Evolutionary conservation across 371 early-diverging fungal species (phyloP), one percentile per base, ranked within the genome.

Genomic region (Mucor mucedo): DNA sequence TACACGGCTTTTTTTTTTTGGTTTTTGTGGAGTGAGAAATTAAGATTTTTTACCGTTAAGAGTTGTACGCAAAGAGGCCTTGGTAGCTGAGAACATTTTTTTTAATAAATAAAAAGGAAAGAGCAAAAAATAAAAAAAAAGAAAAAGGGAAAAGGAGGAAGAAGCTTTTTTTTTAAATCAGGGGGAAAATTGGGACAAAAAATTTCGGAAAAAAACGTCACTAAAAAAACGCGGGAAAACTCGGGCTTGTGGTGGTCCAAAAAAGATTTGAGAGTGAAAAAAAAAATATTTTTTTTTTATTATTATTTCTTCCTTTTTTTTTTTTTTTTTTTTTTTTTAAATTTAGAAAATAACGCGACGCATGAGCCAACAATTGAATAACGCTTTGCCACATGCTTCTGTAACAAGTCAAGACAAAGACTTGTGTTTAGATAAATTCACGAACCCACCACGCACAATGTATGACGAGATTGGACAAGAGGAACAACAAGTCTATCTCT

Each of bases 51-150:
- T 74, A 74, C 74, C 65, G 47, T 68, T 52, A 29, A 62, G 62
- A 53, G 74, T 74, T 47, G 74, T 65, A 55, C 74, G 74, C 42
- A 74, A 64, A 48, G 71, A 62, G 39, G 60, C 65, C 59, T 66
- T 70, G 47, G 70, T 65, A 35, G 58, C 52, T 39, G 67, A 64
- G 59, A 70, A 65, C 74, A 74, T 74, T 56, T 64, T 44, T 39
- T 45, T 16, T 50, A 53, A 33, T 59, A 59, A 58, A 39, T 53
- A 44, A 62, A 41, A 53, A 56, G 38, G 32, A 33, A 38, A 48
- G 56, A 42, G 45, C 53, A 30, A 62, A 35, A 42, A 14, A 16
- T 50, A 50, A 49, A 41, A 63, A 41, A 41, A 60, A 50, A 50
- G 33, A 49, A 42, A 42, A 21, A 33, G 10, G 28, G 40, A 59